Evolutionary conservation across 345 rosid genomes (phyloP), one percentile per base, ranked within the genome.

Genomic region (Eucalyptus cloeziana): DNA sequence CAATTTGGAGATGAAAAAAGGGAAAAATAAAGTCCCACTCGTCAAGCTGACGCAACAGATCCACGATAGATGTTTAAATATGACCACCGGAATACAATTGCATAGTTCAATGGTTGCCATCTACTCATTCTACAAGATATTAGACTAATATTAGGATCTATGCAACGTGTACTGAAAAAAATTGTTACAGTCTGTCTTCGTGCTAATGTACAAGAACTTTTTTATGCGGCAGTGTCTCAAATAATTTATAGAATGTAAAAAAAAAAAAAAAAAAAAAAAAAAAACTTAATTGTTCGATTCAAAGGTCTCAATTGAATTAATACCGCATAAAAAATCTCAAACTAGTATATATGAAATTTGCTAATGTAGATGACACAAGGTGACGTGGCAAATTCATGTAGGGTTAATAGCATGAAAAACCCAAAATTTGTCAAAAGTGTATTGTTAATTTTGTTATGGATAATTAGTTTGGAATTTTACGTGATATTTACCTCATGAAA

Each of bases 381-480:
- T 0, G 4, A 19, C 4, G 0, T 52, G 56, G 10, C 10, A 52
- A 52, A 52, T 19, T 52, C 4, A 52, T 3, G 24, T 19, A 52
- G 24, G 24, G 56, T 52, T 7, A 7, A 19, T 19, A 52, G 24
- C 10, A 19, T 52, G 2, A 52, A 52, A 52, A 52, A 3, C 56
- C 0, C 4, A 1, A 7, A 52, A 52, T 52, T 52, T 52, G 24
- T 52, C 24, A 52, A 1, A 52, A 52, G 56, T 52, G 2, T 19
- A 52, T 52, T 19, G 24, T 52, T 52, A 52, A 52, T 52, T 19
- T 52, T 52, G 56, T 52, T 3, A 52, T 1, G 0, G 8, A 9
- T 52, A 5, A 49, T 50, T 0, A 3, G 2, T 19, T 52, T 52
- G 2, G 24, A 2, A 52, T 52, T 52, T 52, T 52, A 52, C 1